These are phyloP conservation scores for Seiridium cupressi DNA, from an alignment of 2,329 filamentous ascomycete species.

Conservation along the genomic window DNA sequence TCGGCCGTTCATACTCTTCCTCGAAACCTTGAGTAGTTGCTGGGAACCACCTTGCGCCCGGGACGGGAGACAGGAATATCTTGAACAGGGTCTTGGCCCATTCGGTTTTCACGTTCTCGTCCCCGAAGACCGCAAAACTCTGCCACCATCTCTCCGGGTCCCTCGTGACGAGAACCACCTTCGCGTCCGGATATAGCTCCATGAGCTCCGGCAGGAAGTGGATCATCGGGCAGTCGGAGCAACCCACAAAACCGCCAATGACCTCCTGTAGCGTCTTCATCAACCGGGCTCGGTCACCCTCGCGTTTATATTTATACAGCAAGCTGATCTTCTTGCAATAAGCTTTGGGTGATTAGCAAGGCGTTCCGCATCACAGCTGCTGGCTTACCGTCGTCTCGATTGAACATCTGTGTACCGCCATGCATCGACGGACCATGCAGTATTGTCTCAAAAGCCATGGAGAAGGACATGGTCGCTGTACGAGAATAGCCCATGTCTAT, in stretches of 20 bases:
- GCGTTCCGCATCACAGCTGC: neutral
- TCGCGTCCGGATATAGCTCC: slow-evolving; percentile 44
- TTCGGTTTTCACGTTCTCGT: neutral
- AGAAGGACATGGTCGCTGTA: slow-evolving; percentile 48
- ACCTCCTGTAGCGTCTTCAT: slow-evolving; percentile 30
- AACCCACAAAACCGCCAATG: slow-evolving; percentile 40
- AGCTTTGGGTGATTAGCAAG: neutral
- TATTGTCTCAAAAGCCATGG: slow-evolving; percentile 41
- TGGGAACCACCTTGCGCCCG: slow-evolving; percentile 11
- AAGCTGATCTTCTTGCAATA: slow-evolving; percentile 21
- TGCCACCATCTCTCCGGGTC: slow-evolving; percentile 32
- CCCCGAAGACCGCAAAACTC: slow-evolving; percentile 17
- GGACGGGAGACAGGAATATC: slow-evolving; percentile 5
- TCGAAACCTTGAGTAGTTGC: neutral
- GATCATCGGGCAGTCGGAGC: slow-evolving; percentile 40
- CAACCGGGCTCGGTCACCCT: slow-evolving; percentile 22
- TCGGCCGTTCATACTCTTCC: slow-evolving; percentile 1
- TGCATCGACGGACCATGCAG: slow-evolving; percentile 47
- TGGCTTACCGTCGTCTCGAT: slow-evolving; percentile 28
- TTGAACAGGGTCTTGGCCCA: neutral
- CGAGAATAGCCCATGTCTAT: slow-evolving; percentile 41
- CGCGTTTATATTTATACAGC: slow-evolving; percentile 22
- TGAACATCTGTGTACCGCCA: slow-evolving; percentile 38
- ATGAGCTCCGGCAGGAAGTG: slow-evolving; percentile 42
- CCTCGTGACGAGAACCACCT: slow-evolving; percentile 38